Base-by-base conservation (phyloP, 1,284 basidiomycete genomes). In the Lignosus rhinocerotis region DNA sequence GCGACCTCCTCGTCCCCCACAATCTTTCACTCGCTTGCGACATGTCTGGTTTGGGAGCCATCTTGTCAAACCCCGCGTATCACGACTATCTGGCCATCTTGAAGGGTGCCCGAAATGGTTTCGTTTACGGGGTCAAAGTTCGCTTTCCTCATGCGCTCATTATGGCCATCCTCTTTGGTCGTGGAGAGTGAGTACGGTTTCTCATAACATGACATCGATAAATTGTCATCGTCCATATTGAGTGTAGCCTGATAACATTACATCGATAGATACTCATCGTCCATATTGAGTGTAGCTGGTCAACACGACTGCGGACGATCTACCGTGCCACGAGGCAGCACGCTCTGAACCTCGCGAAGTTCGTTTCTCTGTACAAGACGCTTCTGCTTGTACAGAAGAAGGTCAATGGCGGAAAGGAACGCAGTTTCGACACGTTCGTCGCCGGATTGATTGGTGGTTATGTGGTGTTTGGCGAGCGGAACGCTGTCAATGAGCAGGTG, bases 401-500 rank as follows among this genome's bases (percentile, higher is more conserved):
- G 70, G 69, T 84, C 44, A 93, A 93, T 71, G 84, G 86, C 14
- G 93, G 93, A 9, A 96, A 96, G 75, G 84, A 90, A 69, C 80
- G 89, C 19, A 82, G 81, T 56, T 75, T 83, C 7, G 96, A 98
- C 72, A 92, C 92, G n/a, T 94, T 99, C 70, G 79, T 98, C 32
- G 96, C 96, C 21, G 96, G 96, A 16, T 77, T 97, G 33, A 76
- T 98, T 46, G 94, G 95, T 6, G 96, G 97, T 2, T 98, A 94
- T 76, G 71, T 90, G 55, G 92, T 97, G 2, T 99, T 99, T 70
- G 94, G 97, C 9, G 89, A 98, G 60, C 81, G 96, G 57, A 96
- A 90, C 56, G 92, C 96, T n/a, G 92, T 99, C 63, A 99, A 99
- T 71, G 96, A 99, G 73, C 97, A 99, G 85, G 94, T 94, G 65